Evolutionary conservation across 805 yeast species (phyloP).

Genomic region (Nakazawaea ernobii): DNA sequence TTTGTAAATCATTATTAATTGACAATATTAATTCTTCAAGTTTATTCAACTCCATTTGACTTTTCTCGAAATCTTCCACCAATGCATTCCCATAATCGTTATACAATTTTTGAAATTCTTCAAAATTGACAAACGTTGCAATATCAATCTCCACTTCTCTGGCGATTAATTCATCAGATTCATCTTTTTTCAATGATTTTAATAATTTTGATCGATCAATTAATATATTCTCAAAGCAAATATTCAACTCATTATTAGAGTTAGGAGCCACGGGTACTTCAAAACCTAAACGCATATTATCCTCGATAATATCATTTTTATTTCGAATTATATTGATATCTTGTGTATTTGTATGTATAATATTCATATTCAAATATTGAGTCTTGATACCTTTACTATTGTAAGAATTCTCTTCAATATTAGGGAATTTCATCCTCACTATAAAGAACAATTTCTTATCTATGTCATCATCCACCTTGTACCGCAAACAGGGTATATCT

Average conservation of each 20-base stretch:
- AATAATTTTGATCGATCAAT: constrained; percentile 9
- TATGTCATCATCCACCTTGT: neutral
- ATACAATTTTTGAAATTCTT: constrained; percentile 5
- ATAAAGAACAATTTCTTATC: constrained; percentile 4
- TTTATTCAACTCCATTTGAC: neutral
- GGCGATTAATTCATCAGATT: neutral
- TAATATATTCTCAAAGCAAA: constrained; percentile 9
- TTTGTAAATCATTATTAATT: neutral
- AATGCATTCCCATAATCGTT: constrained; percentile 1
- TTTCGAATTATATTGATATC: constrained; percentile 4
- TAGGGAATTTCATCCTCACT: constrained; percentile 1
- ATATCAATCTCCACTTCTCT: constrained; percentile 3
- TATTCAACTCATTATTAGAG: constrained; percentile 2
- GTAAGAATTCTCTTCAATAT: constrained; percentile 1
- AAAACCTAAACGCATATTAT: constrained; percentile 1
- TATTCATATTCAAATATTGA: constrained; percentile 6
- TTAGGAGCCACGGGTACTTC: neutral
- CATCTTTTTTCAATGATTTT: constrained; percentile 7
- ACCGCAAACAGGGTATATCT: constrained; percentile 2
- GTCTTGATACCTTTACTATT: constrained; percentile 3
- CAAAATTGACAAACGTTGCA: neutral
- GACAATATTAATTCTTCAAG: neutral
- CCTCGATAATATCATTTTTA: constrained; percentile 5
- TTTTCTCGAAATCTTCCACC: neutral
- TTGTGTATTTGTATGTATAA: neutral